Percentiles rank a stretch among this genome's conserved stretches.
Evolutionary conservation across 1,284 basidiomycete genomes (phyloP).

Genomic region (Microbotryum lychnidis-dioicae): DNA sequence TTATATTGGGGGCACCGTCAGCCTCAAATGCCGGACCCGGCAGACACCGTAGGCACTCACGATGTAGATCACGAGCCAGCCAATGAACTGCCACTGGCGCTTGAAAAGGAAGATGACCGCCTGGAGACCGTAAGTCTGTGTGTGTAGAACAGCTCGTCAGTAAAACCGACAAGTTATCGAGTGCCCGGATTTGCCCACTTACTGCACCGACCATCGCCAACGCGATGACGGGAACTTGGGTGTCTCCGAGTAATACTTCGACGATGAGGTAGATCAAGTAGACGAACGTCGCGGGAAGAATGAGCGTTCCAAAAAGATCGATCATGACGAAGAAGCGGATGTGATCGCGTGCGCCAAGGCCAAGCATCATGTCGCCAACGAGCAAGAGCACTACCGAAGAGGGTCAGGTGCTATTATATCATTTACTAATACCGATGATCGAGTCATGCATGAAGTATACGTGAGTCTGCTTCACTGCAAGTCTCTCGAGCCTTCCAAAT

Average conservation of each 20-base stretch:
- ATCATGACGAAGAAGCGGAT: conserved; percentile 78
- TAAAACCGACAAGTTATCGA: conserved; percentile 8
- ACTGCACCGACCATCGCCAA: conserved; percentile 78
- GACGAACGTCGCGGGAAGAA: conserved; percentile 83
- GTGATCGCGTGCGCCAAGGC: no score
- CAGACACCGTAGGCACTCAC: conserved; percentile 52
- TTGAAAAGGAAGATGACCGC: conserved; percentile 91
- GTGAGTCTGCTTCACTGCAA: no score
- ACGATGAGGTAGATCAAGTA: conserved; percentile 86
- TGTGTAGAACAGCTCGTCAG: background rate
- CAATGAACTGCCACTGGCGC: conserved; percentile 95
- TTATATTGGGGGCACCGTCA: no score
- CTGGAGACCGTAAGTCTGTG: conserved; percentile 43
- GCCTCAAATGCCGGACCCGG: no score
- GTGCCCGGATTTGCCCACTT: background rate
- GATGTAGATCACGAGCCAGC: conserved; percentile 85
- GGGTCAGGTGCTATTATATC: no score
- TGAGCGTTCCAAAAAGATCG: conserved; percentile 84
- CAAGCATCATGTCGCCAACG: no score
- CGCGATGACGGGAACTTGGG: conserved; percentile 75
- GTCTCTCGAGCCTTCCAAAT: no score
- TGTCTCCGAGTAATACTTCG: conserved; percentile 58
- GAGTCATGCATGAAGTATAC: no score
- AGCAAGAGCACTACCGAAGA: no score
- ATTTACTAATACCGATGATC: no score